phyloP scores from a whole-genome alignment of 805 yeast genomes.

The Kuraishia molischiana region DNA sequence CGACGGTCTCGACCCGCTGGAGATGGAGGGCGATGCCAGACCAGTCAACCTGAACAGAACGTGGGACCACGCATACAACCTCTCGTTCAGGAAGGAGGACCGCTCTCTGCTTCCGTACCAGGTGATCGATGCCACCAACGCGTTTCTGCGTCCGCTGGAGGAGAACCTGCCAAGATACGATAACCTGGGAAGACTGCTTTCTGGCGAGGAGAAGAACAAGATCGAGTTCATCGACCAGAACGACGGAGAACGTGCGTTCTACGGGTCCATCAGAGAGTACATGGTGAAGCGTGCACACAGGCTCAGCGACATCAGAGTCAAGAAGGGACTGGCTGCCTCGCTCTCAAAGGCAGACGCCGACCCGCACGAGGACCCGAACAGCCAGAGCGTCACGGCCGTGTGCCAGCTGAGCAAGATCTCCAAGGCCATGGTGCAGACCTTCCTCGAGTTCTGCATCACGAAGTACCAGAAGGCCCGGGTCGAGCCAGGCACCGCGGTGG shows the following conservation, averaged over 20 bases:
- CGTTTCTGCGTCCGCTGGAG: slow-evolving; percentile 53
- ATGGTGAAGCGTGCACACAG: slow-evolving; percentile 43
- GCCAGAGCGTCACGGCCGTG: slow-evolving; percentile 32
- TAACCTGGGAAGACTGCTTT: slow-evolving; percentile 51
- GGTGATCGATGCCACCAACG: slow-evolving; percentile 44
- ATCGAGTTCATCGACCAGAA: slow-evolving; percentile 69
- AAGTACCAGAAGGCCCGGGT: slow-evolving; percentile 87
- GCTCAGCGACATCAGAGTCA: slow-evolving; percentile 47
- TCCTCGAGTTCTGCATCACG: slow-evolving; percentile 64
- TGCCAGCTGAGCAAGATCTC: slow-evolving; percentile 64
- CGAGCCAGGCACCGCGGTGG: slow-evolving; percentile 99
- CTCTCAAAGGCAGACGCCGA: slow-evolving; percentile 32
- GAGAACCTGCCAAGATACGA: slow-evolving; percentile 54
- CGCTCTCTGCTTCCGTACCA: slow-evolving; percentile 61
- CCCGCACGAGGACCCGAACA: slow-evolving; percentile 17
- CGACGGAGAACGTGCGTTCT: slow-evolving; percentile 84
- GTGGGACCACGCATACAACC: slow-evolving; percentile 84
- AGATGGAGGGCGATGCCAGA: slow-evolving; percentile 97
- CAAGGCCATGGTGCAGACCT: slow-evolving; percentile 44
- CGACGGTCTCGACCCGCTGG: slow-evolving; percentile 95
- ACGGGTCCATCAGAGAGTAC: slow-evolving; percentile 63
- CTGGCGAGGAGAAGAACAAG: slow-evolving; percentile 31
- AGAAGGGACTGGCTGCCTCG: slow-evolving; percentile 35
- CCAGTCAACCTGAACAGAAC: slow-evolving; percentile 92
- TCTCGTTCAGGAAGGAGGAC: slow-evolving; percentile 52